Conservation (phyloP, 139 green algal genomes). For the Eudorina sp. region DNA sequence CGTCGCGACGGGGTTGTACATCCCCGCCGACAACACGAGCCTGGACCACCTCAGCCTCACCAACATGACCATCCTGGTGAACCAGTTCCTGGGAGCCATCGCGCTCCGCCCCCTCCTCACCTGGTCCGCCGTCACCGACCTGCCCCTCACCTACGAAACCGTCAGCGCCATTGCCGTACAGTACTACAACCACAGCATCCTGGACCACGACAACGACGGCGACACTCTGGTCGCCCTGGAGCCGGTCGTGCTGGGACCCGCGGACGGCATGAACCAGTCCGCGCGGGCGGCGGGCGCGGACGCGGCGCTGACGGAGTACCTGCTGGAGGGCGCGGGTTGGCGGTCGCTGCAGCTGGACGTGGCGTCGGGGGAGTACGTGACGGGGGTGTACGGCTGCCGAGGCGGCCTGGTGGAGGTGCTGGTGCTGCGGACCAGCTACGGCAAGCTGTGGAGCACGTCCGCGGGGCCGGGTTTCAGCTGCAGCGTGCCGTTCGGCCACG, state of each 20-base stretch:
- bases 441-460: background rate
- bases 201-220: background rate
- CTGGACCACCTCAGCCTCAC: too few relatives aligned
- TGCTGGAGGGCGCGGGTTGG: conserved; percentile 3
- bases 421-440: background rate
- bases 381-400: conserved; percentile 9
- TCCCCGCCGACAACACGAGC: too few relatives aligned
- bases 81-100: background rate
- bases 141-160: background rate
- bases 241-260: background rate
- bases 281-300: background rate
- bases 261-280: background rate
- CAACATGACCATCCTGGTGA: too few relatives aligned
- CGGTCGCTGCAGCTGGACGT: background rate
- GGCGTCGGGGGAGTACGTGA: background rate
- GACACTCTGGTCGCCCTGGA: background rate
- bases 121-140: conserved; percentile 12
- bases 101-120: conserved; percentile 22
- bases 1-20: too few relatives aligned
- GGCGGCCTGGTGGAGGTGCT: conserved; percentile 22
- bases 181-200: background rate
- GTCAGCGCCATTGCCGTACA: conserved; percentile 15
- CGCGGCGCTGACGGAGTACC: background rate
- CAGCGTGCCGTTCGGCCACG: background rate
- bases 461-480: conserved; percentile 2